A percentile compares a stretch with the other conserved stretches of the same genome.
Evolutionary conservation across 306 rosid genomes (phyloP).

Genomic region (Herpetospermum pedunculosum): DNA sequence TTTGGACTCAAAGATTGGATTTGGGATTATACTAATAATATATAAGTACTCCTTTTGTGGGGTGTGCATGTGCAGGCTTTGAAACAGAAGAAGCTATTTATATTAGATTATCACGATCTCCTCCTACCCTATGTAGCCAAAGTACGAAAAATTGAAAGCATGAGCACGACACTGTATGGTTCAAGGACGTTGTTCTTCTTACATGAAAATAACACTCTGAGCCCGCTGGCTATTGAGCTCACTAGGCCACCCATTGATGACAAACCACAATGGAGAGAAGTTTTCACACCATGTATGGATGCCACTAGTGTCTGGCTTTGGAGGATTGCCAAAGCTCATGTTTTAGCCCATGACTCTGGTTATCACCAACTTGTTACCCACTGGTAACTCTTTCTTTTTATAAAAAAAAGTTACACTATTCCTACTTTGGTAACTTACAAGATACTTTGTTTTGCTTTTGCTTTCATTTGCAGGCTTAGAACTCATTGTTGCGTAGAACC

Average conservation of each 20-base stretch:
- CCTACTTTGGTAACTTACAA: not conserved
- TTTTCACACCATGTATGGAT: not conserved
- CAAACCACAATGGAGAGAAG: not conserved
- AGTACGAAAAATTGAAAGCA: not conserved
- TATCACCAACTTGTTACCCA: constrained; percentile 79
- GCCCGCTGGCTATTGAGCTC: not conserved
- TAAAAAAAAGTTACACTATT: no score
- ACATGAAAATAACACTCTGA: not conserved
- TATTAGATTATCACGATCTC: not conserved
- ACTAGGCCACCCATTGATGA: not conserved
- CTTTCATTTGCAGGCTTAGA: constrained; percentile 42
- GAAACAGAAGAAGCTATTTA: not conserved
- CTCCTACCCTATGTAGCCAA: not conserved
- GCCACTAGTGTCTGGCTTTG: constrained; percentile 75
- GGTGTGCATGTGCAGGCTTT: not conserved
- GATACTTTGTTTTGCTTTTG: not conserved
- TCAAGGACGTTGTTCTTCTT: not conserved
- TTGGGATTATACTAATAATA: not conserved
- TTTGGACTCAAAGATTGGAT: no score
- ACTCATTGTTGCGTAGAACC: constrained; percentile 78
- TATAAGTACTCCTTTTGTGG: not conserved
- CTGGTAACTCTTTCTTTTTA: constrained; percentile 31
- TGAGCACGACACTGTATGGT: not conserved
- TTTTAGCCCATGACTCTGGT: constrained; percentile 75
- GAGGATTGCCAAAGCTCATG: constrained; percentile 81